These are phyloP conservation scores for Gryganskiella cystojenkinii DNA, from an alignment of 192 early-diverging fungal genomes.

Conservation along the genomic window DNA sequence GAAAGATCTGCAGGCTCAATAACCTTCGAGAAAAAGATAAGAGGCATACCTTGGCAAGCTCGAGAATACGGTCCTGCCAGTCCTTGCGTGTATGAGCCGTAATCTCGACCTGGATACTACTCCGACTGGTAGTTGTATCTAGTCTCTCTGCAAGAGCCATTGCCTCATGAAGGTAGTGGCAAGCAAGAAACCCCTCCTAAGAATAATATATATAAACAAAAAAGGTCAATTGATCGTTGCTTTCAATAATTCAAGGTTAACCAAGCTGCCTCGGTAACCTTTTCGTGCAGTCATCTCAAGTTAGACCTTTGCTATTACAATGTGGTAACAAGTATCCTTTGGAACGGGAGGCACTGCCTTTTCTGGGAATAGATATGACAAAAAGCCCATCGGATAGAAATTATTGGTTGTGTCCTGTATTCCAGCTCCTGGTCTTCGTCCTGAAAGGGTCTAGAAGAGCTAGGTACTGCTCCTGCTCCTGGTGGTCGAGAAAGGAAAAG, in stretches of 20 bases:
- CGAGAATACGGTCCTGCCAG: conserved; percentile 28
- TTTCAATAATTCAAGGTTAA: not conserved
- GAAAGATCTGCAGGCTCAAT: not conserved
- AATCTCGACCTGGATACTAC: conserved; percentile 48
- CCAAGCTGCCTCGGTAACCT: no score
- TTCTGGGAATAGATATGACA: conserved; percentile 32
- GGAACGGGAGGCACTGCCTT: conserved; percentile 17
- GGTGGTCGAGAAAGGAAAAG: not conserved
- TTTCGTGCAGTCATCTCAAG: no score
- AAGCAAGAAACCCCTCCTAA: conserved; percentile 46
- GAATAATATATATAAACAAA: not conserved
- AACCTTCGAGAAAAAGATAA: not conserved
- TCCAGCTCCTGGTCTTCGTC: not conserved
- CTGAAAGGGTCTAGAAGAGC: not conserved
- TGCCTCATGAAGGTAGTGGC: conserved; percentile 39
- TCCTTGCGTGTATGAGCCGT: conserved; percentile 39
- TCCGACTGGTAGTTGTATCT: conserved; percentile 40
- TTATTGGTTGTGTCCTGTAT: not conserved
- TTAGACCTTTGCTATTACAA: no score
- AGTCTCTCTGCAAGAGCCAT: conserved; percentile 37
- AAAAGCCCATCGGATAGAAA: conserved; percentile 21
- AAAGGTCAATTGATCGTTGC: not conserved
- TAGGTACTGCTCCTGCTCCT: no score
- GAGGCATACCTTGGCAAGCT: conserved; percentile 21
- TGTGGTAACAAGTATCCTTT: conserved; percentile 49